Base-by-base conservation (phyloP, 768 basidiomycete species). In the Termitomyces titanicus region DNA sequence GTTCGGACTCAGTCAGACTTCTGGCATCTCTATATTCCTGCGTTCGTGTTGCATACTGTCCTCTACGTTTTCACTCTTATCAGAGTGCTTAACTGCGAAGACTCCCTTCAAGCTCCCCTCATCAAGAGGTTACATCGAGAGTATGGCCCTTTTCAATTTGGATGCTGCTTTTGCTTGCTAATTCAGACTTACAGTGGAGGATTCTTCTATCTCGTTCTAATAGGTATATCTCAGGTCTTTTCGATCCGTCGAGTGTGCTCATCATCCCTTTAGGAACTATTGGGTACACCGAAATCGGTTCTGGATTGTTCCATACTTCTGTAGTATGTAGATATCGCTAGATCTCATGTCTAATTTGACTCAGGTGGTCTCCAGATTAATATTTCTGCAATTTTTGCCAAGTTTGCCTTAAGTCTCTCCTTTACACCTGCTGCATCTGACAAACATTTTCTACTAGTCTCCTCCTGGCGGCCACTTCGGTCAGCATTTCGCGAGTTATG, bases 401-500 rank as follows among this genome's bases (percentile, higher is more conserved):
- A 53, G 54, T 59, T 18, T 12, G 56, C 31, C 20, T 25, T 20
- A 25, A 27, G 49, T 13, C 40, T 40, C 31, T 10, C 13, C n/a
- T 15, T 33, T 17, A 31, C 25, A 38, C 29, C 29, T 11, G 22
- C 4, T 7, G 15, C 20, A 5, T 20, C 40, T 33, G 8, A 48
- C 37, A 39, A 40, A 33, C 10, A n/a, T n/a, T 3, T 17, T n/a
- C 1, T 42, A 33, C 17, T 40, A 60, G 55, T 22, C 38, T 57
- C 37, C 47, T 60, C 15, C 51, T 60, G 5, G 59, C 51, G 1
- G 55, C 48, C 2, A 60, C 59, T 4, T 60, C 55, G 8, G 46
- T 60, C 37, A 60, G 55, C 22, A 60, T 60, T 38, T 60, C 59
- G 6, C 59, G 59, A 18, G 59, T 60, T 42, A 57, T 57, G 59